Evolutionary conservation across 1,139 yeast genomes (phyloP), one percentile per base, ranked within the genome.

Genomic region (Zygosaccharomyces sapae): DNA sequence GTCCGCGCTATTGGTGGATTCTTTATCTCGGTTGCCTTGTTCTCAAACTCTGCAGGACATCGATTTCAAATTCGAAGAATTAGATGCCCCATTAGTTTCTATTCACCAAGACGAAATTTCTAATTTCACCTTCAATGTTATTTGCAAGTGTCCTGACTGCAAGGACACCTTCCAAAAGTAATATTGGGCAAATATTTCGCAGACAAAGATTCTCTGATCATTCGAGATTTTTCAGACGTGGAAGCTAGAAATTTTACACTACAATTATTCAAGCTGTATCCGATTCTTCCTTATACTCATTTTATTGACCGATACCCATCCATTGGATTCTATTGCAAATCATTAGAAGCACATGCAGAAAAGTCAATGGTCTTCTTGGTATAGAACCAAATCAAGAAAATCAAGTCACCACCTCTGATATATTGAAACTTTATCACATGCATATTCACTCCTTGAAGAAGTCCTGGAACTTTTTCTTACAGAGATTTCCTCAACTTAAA

Each of bases 211-310:
- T 51, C 57, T 1, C 51, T 49, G 38, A 40, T 45, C 5, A 53
- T 61, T 36, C 50, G 49, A 36, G 51, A 55, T 41, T 45, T 51
- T 22, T 42, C 53, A 16, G 62, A 59, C 44, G 50, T 57, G 10
- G 53, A 55, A 25, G 37, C 58, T 22, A 50, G 60, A 43, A 54
- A 59, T 45, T 57, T 62, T 40, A 33, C 53, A 22, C 33, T 55
- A 35, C 63, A 62, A 40, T 49, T 63, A 48, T 53, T 61, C 34
- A 58, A 55, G 43, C 44, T 56, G 5, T 58, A 53, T 37, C 62
- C 65, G 20, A 61, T 63, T 4, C 46, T 61, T n/a, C 66, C 67
- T 9, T 54, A 63, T 41, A 52, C 63, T 19, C 57, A 52, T 31
- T 50, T 51, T 31, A 41, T 58, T 30, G 64, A 57, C 29, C 43